Percentiles rank a stretch among this genome's conserved stretches.
Evolutionary conservation across 257 asterid species (phyloP).

Genomic region (Solanum rostratum): DNA sequence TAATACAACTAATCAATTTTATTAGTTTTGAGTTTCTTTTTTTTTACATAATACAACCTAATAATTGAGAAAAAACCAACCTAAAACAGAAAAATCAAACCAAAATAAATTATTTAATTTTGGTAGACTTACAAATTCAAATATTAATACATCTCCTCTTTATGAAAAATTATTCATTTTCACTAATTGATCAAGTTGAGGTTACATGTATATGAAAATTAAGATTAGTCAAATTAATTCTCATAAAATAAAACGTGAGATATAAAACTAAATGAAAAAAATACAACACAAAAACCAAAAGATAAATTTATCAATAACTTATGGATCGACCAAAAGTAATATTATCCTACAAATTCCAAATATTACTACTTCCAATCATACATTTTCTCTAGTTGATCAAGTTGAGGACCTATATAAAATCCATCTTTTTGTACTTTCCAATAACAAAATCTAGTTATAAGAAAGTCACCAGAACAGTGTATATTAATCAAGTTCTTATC

Average conservation of each 20-base stretch:
- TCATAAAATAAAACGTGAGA: too few relatives aligned
- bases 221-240: too few relatives aligned
- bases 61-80: too few relatives aligned
- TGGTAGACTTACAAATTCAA: too few relatives aligned
- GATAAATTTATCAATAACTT: not conserved
- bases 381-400: not conserved
- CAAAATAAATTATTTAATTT: too few relatives aligned
- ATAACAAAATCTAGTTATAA: not conserved
- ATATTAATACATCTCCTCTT: too few relatives aligned
- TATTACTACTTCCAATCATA: not conserved
- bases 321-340: not conserved
- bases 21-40: too few relatives aligned
- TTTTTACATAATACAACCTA: too few relatives aligned
- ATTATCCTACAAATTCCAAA: not conserved
- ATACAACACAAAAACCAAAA: too few relatives aligned
- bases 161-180: not conserved
- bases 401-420: not conserved
- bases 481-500: not conserved
- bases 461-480: not conserved
- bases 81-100: too few relatives aligned
- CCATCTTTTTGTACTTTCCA: not conserved
- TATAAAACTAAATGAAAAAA: not conserved
- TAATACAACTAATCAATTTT: too few relatives aligned
- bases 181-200: not conserved
- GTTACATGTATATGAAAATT: too few relatives aligned